Evolutionary conservation across 176 grass and related monocot genomes (phyloP).

Genomic region (Oryza meyeriana): DNA sequence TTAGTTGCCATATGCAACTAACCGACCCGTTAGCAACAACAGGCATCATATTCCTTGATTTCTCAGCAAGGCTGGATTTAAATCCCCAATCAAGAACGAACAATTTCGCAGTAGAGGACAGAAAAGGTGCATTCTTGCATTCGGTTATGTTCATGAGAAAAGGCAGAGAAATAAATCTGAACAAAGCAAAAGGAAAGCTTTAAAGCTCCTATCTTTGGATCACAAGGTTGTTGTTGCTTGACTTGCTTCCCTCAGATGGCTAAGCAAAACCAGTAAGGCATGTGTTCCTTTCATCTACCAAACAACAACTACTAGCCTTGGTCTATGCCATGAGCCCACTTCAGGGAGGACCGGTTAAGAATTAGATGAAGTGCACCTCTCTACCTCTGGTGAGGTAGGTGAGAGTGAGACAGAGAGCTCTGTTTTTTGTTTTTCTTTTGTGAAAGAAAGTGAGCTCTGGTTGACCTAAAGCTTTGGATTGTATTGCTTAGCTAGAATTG

Average conservation of each 20-base stretch:
- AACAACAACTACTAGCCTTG: slow-evolving; percentile 23
- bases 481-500: slow-evolving; percentile 13
- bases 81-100: not conserved
- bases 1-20: slow-evolving; percentile 30
- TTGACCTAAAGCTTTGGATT: slow-evolving; percentile 40
- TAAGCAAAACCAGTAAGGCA: slow-evolving; percentile 1
- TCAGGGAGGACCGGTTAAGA: not conserved
- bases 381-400: slow-evolving; percentile 21
- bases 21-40: not conserved
- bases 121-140: not conserved
- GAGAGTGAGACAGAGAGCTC: slow-evolving; percentile 31
- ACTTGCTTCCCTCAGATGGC: slow-evolving; percentile 4
- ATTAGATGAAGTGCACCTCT: not conserved
- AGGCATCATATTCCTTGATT: slow-evolving; percentile 26
- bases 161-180: not conserved
- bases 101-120: not conserved
- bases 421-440: not conserved
- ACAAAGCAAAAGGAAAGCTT: not conserved
- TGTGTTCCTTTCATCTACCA: slow-evolving; percentile 42
- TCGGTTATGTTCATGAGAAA: not conserved
- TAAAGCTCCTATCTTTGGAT: not conserved
- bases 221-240: not conserved
- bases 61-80: slow-evolving; percentile 22
- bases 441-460: slow-evolving; percentile 12
- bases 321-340: slow-evolving; percentile 16